A percentile compares a stretch with the other conserved stretches of the same genome.
phyloP scores from a whole-genome alignment of 108 stramenopile species.

The Hondaea fermentalgiana region DNA sequence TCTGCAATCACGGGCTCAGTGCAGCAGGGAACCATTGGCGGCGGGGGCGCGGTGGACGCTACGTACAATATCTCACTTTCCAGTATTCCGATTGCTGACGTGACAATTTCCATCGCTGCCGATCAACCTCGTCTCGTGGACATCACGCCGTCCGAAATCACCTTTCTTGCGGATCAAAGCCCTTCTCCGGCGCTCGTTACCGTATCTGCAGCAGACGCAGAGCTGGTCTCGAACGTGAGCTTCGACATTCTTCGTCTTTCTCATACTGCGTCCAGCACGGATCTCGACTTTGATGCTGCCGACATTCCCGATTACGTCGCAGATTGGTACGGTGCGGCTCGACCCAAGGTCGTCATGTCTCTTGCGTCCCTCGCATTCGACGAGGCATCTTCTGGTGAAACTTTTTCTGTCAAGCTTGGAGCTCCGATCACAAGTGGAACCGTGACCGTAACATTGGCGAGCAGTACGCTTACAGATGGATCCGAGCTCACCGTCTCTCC shows the following conservation, averaged over 20 bases:
- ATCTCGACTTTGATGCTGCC: neutral
- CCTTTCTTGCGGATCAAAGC: neutral
- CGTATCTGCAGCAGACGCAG: conserved; percentile 27
- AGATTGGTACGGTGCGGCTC: neutral
- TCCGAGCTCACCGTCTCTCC: neutral
- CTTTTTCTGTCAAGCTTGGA: neutral
- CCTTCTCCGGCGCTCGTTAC: conserved; percentile 12
- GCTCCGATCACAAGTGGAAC: neutral
- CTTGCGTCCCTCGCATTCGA: neutral
- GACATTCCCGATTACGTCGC: neutral
- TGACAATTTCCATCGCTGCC: conserved; percentile 9
- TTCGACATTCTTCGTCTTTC: neutral
- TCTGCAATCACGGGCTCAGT: conserved; percentile 22
- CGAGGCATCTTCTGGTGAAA: neutral
- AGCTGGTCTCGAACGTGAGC: neutral
- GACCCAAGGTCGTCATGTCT: neutral
- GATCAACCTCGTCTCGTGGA: neutral
- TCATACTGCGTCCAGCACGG: neutral
- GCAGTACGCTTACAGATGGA: neutral
- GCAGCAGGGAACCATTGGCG: conserved; percentile 16
- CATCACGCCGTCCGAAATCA: neutral
- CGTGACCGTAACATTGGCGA: neutral
- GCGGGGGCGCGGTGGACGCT: conserved; percentile 24
- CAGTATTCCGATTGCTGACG: conserved; percentile 11
- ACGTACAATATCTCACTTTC: neutral